These are phyloP conservation scores for Aspergillus viridinutans DNA, from an alignment of 2,329 filamentous ascomycete genomes.

Conservation along the genomic window DNA sequence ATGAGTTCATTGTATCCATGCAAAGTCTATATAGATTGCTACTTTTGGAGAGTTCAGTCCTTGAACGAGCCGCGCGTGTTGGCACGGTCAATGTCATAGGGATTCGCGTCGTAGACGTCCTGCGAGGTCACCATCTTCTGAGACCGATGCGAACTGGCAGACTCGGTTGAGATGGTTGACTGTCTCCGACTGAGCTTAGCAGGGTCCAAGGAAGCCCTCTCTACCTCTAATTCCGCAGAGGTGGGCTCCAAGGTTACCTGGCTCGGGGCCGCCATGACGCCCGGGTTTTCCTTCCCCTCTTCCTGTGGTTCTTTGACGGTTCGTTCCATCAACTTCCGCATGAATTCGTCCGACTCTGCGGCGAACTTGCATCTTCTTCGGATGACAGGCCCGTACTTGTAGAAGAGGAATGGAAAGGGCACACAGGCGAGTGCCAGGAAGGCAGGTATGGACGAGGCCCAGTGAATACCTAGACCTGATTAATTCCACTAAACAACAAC, in stretches of 20 bases:
- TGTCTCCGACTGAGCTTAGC: background rate
- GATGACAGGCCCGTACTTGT: conserved; percentile 36
- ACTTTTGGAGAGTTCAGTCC: background rate
- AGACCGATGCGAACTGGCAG: background rate
- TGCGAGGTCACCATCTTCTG: conserved; percentile 1
- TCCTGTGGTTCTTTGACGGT: background rate
- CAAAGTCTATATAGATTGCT: background rate
- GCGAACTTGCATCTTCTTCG: conserved; percentile 36
- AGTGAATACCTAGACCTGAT: conserved; percentile 34
- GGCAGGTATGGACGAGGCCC: conserved; percentile 43
- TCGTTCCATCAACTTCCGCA: conserved; percentile 19
- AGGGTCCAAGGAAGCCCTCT: background rate
- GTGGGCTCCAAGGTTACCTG: background rate
- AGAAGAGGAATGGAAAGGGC: conserved; percentile 40
- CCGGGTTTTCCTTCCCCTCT: background rate
- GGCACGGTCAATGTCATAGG: conserved; percentile 11
- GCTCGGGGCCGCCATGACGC: background rate
- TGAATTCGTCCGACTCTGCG: conserved; percentile 30
- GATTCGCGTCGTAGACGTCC: conserved; percentile 9
- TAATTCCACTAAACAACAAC: background rate
- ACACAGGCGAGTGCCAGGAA: conserved; percentile 41
- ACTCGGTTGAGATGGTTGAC: background rate
- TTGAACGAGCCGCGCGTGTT: conserved; percentile 12
- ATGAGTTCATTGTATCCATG: background rate
- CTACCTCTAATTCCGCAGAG: background rate